phyloP scores from a whole-genome alignment of 164 flowering plant genomes.

The Umbellularia californica region DNA sequence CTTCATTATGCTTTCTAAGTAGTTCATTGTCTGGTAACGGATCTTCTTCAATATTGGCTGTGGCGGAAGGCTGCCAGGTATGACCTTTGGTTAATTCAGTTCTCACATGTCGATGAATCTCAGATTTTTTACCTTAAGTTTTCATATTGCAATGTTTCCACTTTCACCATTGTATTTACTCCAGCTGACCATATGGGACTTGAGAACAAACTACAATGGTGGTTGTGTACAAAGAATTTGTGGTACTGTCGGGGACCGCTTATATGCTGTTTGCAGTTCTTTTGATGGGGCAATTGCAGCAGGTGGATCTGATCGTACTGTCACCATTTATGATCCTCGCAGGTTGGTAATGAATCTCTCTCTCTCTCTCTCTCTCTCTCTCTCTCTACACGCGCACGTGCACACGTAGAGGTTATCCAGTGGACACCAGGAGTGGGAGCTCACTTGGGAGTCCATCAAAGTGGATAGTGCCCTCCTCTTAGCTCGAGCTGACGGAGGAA shows the following conservation, averaged over 20 bases:
- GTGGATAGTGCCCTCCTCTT: too few species aligned
- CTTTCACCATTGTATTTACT: slow-evolving; percentile 9
- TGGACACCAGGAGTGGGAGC: too few species aligned
- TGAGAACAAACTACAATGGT: slow-evolving; percentile 73
- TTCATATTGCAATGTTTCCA: too few species aligned
- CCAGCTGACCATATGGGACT: slow-evolving; percentile 78
- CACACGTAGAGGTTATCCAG: too few species aligned
- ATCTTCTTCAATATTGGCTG: slow-evolving; percentile 47
- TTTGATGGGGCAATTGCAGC: slow-evolving; percentile 65
- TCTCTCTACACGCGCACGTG: too few species aligned
- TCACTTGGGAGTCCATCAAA: too few species aligned
- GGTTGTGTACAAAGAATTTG: slow-evolving; percentile 68
- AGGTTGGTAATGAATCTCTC: slow-evolving; percentile 34
- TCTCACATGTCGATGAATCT: not conserved
- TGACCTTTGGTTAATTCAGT: not conserved
- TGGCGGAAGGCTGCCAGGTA: slow-evolving; percentile 86
- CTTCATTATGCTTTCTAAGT: slow-evolving; percentile 54
- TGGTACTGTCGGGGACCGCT: slow-evolving; percentile 64
- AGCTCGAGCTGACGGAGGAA: too few species aligned
- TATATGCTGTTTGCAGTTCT: slow-evolving; percentile 65
- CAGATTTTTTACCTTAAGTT: not conserved
- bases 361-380: too few species aligned
- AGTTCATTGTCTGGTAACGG: slow-evolving; percentile 35
- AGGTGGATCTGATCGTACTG: slow-evolving; percentile 84
- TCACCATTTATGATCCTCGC: slow-evolving; percentile 83